Conservation (phyloP, 352 stramenopile genomes). For the Globisporangium solare region DNA sequence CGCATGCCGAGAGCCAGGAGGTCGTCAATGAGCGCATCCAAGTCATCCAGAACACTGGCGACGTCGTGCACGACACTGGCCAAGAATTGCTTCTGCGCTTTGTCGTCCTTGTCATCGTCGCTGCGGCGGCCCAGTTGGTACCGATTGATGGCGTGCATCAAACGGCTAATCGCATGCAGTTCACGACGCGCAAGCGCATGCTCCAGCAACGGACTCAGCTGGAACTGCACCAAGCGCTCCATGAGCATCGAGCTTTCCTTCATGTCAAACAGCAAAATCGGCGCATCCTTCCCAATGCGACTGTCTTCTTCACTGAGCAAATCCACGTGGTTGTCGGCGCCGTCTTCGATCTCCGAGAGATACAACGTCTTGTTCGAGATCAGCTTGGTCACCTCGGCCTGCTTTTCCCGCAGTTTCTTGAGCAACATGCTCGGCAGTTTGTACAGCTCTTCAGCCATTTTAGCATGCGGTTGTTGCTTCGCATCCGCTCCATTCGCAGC, state of each 20-base stretch:
- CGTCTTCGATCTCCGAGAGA: conserved; percentile 61
- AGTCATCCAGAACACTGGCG: conserved; percentile 24
- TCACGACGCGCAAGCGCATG: conserved; percentile 64
- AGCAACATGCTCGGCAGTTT: conserved; percentile 61
- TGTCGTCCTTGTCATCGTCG: not conserved
- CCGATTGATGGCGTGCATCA: conserved; percentile 59
- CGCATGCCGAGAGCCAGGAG: conserved; percentile 51
- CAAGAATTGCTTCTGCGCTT: not conserved
- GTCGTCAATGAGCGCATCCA: conserved; percentile 56
- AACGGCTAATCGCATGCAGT: conserved; percentile 44
- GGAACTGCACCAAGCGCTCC: conserved; percentile 67
- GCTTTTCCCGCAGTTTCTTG: conserved; percentile 54
- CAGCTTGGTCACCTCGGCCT: conserved; percentile 40
- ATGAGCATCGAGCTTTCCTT: conserved; percentile 63
- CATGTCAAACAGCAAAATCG: conserved; percentile 81
- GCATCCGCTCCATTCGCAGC: conserved; percentile 1
- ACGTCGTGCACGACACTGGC: conserved; percentile 20
- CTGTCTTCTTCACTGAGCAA: conserved; percentile 53
- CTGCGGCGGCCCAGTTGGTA: conserved; percentile 19
- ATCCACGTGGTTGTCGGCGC: conserved; percentile 42
- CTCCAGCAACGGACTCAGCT: conserved; percentile 73
- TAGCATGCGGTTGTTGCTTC: conserved; percentile 19
- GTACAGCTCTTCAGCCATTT: conserved; percentile 63
- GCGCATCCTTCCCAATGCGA: conserved; percentile 65
- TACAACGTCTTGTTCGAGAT: conserved; percentile 75